Base-by-base conservation (phyloP, 495 filamentous ascomycete genomes). In the Penicillium nucicola region DNA sequence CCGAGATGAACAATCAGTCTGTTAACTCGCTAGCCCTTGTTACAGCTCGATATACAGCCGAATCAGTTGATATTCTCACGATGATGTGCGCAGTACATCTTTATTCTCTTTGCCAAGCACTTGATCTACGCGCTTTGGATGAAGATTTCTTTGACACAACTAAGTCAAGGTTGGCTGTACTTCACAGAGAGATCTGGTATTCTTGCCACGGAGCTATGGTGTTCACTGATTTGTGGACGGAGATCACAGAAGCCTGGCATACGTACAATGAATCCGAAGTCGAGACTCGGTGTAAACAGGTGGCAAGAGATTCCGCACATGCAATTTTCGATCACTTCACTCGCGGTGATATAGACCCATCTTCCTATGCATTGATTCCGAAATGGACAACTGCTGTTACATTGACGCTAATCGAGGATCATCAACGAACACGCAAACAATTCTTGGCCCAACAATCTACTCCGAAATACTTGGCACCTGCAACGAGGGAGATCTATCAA, bases 21-120 rank as follows among this genome's bases (percentile, higher is more conserved):
- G 56, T 84, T 31, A 84, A 83, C 55, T 81, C 76, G 1, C 75
- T 84, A 50, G 81, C 81, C 1, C 61, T 84, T 1, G 69, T 79
- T 5, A 69, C 75, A 53, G 76, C 78, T 1, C 70, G 85, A 4
- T 77, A 78, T 42, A 80, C 80, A 8, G 57, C 72, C 13, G 62
- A 77, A 41, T 76, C 81, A 3, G 69, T 79, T 0, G 82, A 87
- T 37, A 49, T 86, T 0, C 40, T 87, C 0, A 69, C 70, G 0
- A 43, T 79, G 42, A 82, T 87, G 72, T 58, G 58, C 3, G 77
- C 81, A 0, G 66, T 66, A 1, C 71, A 77, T 39, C 58, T 85
- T 4, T 82, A 76, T 47, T 70, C 69, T 2, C 53, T 71, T 2
- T 86, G 82, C 52, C 65, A 71, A 35, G 58, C 69, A 12, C 45